Evolutionary conservation across 2,329 filamentous ascomycete genomes (phyloP), one percentile per base, ranked within the genome.

Genomic region (Pseudofabraea citricarpa): DNA sequence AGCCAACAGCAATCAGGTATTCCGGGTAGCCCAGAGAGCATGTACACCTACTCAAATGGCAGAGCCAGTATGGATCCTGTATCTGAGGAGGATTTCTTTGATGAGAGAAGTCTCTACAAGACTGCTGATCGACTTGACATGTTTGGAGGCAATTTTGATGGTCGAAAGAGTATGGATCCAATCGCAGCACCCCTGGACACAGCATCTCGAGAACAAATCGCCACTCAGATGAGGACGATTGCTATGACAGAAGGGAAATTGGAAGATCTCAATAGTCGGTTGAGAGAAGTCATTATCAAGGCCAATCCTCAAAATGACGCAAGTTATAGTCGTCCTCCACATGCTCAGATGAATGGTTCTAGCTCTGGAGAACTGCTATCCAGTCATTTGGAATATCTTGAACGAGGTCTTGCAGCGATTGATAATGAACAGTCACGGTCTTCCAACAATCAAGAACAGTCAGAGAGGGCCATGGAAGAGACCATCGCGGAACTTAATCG

Each of bases 11-110:
- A 49, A 36, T 33, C 36, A 31, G 79, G 76, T 16, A 79, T 87
- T 49, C 85, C 85, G 5, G 81, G 84, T 43, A 90, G 84, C 55
- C 85, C 85, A 6, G 85, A 88, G 60, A 90, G 84, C 66, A 77
- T 88, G 50, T 84, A 87, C 56, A 82, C 80, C 2, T 85, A 81
- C 54, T 74, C 79, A 10, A 76, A 81, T 55, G 75, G 75, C 39
- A 73, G 77, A 40, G 76, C 77, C 47, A 81, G 79, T 55, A 59
- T 79, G 49, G 77, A 79, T 24, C 69, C 71, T 15, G 60, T 70
- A 2, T 69, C 69, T 29, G 76, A 79, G 13, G 74, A 79, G 6
- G 67, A 80, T 45, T 76, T 83, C 37, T 90, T 95, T 55, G 87
- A 94, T 56, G 87, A 93, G 51, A 74, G 81, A 45, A 87, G 81